phyloP scores from a whole-genome alignment of 1,284 basidiomycete species.

The Pyrrhoderma lamaoense region DNA sequence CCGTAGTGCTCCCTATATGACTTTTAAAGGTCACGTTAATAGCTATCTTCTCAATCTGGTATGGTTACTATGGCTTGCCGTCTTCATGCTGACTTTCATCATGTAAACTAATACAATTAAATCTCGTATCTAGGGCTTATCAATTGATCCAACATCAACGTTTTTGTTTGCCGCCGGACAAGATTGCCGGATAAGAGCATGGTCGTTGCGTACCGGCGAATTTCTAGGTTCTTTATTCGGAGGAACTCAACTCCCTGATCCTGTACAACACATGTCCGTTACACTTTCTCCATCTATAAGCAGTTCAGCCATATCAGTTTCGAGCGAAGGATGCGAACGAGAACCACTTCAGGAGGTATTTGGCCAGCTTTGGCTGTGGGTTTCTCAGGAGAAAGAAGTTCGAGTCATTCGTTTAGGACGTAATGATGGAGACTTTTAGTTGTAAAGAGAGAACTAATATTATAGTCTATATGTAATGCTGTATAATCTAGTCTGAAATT shows the following conservation, averaged over 20 bases:
- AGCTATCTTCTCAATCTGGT: conserved; percentile 45
- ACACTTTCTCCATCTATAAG: no score
- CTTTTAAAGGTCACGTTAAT: conserved; percentile 51
- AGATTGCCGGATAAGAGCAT: conserved; percentile 53
- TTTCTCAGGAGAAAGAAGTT: conserved; percentile 1
- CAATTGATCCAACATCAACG: conserved; percentile 49
- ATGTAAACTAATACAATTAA: conserved; percentile 5
- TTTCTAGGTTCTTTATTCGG: conserved; percentile 27
- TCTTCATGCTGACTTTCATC: no score
- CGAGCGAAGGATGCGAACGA: no score
- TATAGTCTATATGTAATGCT: no score
- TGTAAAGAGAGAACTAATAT: no score
- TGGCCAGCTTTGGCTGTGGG: conserved; percentile 4
- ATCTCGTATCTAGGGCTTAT: conserved; percentile 42
- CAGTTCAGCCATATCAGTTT: no score
- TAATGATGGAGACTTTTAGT: background rate
- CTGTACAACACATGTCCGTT: background rate
- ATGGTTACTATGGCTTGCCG: conserved; percentile 19
- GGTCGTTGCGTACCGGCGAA: conserved; percentile 54
- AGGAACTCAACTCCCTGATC: conserved; percentile 1
- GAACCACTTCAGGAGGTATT: no score
- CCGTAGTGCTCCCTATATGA: conserved; percentile 34
- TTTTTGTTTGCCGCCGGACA: conserved; percentile 70
- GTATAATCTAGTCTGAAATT: no score
- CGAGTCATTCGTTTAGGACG: conserved; percentile 3